Evolutionary conservation across 2,329 filamentous ascomycete genomes (phyloP).

Genomic region (Aspergillus ochraceoroseus): DNA sequence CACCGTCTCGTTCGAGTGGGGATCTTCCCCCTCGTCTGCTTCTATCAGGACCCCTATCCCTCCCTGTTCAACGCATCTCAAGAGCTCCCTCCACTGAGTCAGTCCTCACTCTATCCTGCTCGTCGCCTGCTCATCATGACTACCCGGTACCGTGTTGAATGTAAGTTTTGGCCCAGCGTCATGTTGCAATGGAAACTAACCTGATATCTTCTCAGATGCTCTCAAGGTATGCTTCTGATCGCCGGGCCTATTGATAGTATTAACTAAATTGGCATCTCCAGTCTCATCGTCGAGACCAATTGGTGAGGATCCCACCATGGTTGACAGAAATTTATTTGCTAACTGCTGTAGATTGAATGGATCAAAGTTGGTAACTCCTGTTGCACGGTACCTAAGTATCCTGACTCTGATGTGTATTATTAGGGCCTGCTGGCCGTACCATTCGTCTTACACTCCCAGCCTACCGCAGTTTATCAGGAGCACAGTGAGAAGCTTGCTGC

Average conservation of each 20-base stretch:
- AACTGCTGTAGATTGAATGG: conserved; percentile 65
- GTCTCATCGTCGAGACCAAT: conserved; percentile 85
- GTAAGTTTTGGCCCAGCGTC: conserved; percentile 46
- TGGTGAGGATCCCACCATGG: conserved; percentile 50
- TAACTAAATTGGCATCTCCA: too few species aligned
- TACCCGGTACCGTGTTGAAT: conserved; percentile 60
- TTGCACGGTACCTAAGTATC: conserved; percentile 15
- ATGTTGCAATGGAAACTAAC: conserved; percentile 14
- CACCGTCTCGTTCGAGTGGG: neutral
- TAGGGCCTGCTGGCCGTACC: conserved; percentile 80
- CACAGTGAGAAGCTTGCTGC: conserved; percentile 59
- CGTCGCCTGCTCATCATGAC: conserved; percentile 46
- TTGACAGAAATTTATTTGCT: conserved; percentile 7
- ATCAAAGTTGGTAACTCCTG: conserved; percentile 60
- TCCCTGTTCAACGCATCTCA: too few species aligned
- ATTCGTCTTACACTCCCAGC: conserved; percentile 93
- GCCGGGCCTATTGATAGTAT: too few species aligned
- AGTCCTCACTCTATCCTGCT: neutral
- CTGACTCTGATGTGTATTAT: neutral
- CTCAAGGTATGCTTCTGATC: conserved; percentile 53
- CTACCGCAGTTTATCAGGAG: conserved; percentile 75
- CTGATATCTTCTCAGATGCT: conserved; percentile 49
- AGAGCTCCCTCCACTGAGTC: neutral
- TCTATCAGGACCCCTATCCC: neutral
- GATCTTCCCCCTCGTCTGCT: neutral